Evolutionary conservation across 2,329 filamentous ascomycete species (phyloP).

Genomic region (Aquanectria penicillioides): DNA sequence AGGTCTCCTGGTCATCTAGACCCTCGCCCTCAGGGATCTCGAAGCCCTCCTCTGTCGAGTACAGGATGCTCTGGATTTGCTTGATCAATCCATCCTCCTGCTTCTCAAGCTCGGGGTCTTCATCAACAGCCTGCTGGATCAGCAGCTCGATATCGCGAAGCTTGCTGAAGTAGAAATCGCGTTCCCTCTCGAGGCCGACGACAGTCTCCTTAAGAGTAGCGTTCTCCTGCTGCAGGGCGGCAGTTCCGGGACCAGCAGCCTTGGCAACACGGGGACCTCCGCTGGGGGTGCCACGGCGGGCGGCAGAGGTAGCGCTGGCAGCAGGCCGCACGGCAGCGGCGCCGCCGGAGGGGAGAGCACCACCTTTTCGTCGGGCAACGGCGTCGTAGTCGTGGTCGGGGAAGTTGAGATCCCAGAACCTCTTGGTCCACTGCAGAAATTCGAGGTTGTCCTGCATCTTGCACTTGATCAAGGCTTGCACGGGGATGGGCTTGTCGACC

Average conservation of each 20-base stretch:
- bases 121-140: conserved; percentile 91
- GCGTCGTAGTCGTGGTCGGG: conserved; percentile 98
- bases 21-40: conserved; percentile 87
- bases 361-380: conserved; percentile 82
- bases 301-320: conserved; percentile 60
- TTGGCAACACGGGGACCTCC: conserved; percentile 60
- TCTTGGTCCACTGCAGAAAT: conserved; percentile 96
- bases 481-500: conserved; percentile 89
- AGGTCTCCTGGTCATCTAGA: conserved; percentile 82
- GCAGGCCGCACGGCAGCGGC: conserved; percentile 60
- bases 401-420: conserved; percentile 98
- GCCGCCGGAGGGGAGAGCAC: conserved; percentile 64
- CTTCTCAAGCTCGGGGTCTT: conserved; percentile 92
- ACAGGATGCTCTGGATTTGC: conserved; percentile 95
- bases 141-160: conserved; percentile 95
- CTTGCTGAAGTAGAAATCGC: conserved; percentile 99
- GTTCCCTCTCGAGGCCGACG: conserved; percentile 91
- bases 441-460: conserved; percentile 99
- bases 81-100: conserved; percentile 92
- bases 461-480: conserved; percentile 92
- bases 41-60: conserved; percentile 94
- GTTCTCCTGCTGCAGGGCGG: conserved; percentile 86
- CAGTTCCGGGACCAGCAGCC: conserved; percentile 66
- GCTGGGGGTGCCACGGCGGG: conserved; percentile 69
- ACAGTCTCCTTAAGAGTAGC: conserved; percentile 93